Evolutionary conservation across 2,329 filamentous ascomycete species (phyloP).

Genomic region (Myriangium duriaei): DNA sequence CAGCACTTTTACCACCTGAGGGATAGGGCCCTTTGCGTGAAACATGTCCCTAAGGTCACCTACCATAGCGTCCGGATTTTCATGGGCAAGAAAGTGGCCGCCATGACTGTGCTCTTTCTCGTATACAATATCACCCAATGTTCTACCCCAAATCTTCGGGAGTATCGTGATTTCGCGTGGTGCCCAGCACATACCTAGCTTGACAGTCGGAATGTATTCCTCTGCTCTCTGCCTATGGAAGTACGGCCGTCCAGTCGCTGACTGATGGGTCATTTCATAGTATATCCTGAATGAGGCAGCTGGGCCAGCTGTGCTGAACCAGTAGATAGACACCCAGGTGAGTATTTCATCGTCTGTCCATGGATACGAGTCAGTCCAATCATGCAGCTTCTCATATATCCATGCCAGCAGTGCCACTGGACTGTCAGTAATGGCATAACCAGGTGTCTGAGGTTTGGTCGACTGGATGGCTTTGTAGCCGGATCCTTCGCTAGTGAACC

Average conservation of each 20-base stretch:
- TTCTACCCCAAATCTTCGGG: constrained; percentile 45
- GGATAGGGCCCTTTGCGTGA: constrained; percentile 30
- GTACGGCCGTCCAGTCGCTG: constrained; percentile 8
- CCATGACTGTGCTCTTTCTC: constrained; percentile 37
- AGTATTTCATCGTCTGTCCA: constrained; percentile 69
- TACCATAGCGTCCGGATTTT: constrained; percentile 39
- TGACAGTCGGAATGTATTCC: constrained; percentile 34
- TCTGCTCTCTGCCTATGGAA: constrained; percentile 24
- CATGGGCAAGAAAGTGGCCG: constrained; percentile 49
- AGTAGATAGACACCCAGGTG: constrained; percentile 63
- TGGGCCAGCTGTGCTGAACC: constrained; percentile 56
- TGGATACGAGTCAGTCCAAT: constrained; percentile 59
- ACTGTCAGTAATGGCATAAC: constrained; percentile 55
- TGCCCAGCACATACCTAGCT: constrained; percentile 43
- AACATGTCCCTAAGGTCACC: constrained; percentile 45
- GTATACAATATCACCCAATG: constrained; percentile 47
- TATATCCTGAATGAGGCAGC: constrained; percentile 59
- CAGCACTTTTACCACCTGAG: no score
- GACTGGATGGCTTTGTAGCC: constrained; percentile 49
- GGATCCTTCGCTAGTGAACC: constrained; percentile 45
- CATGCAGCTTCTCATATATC: constrained; percentile 70
- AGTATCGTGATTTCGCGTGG: constrained; percentile 45
- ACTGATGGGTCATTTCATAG: constrained; percentile 48
- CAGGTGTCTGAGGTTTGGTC: constrained; percentile 62
- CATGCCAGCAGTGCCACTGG: constrained; percentile 61